Conservation (phyloP, 768 basidiomycete species). For the Boletus reticuloceps region DNA sequence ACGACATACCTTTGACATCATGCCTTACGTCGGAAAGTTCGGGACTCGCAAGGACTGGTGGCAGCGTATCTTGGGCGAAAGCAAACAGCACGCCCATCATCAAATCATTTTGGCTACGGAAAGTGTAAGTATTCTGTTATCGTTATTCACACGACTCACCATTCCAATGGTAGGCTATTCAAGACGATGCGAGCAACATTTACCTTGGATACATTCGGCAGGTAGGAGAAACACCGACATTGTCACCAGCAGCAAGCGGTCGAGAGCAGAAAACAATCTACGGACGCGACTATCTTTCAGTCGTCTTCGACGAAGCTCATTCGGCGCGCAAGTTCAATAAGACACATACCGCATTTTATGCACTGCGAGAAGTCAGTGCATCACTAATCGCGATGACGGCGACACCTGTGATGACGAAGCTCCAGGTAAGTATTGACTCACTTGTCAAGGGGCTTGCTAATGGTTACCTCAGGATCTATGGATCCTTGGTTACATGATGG, state of each 20-base stretch:
- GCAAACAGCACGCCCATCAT: background rate
- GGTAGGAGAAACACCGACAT: too few relatives aligned
- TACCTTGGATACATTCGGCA: background rate
- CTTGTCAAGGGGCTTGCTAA: too few relatives aligned
- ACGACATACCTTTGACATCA: background rate
- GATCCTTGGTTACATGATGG: background rate
- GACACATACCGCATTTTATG: background rate
- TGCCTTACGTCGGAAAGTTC: background rate
- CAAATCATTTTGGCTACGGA: background rate
- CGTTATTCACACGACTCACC: too few relatives aligned
- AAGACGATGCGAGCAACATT: background rate
- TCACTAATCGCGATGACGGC: background rate
- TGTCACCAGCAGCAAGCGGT: too few relatives aligned
- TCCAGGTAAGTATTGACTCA: background rate
- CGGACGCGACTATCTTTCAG: accelerated
- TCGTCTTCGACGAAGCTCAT: background rate
- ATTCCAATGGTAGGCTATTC: background rate
- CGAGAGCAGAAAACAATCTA: background rate
- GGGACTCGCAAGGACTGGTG: background rate
- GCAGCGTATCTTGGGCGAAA: background rate
- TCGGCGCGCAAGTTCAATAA: background rate
- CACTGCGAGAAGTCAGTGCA: background rate
- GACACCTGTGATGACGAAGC: background rate
- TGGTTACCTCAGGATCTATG: background rate
- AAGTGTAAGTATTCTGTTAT: background rate